These are phyloP conservation scores for Prunus mongolica DNA, from an alignment of 306 rosid genomes.

Conservation along the genomic window DNA sequence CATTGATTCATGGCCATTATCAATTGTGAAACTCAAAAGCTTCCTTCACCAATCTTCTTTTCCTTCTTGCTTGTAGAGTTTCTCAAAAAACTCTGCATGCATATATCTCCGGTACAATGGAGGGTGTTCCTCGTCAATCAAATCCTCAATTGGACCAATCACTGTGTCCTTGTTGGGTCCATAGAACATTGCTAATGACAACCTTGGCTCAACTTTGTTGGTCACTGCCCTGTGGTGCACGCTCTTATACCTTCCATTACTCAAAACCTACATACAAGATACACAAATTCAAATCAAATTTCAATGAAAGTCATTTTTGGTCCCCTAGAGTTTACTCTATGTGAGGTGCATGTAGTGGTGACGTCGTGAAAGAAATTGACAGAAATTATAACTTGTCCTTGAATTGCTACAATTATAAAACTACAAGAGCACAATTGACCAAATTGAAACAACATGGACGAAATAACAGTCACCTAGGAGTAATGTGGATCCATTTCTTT, in stretches of 20 bases:
- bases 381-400: too few species aligned
- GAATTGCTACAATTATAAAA: too few species aligned
- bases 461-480: conserved; percentile 26
- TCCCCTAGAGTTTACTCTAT: too few species aligned
- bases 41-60: conserved; percentile 37
- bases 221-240: conserved; percentile 55
- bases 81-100: conserved; percentile 30
- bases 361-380: too few species aligned
- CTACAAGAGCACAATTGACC: too few species aligned
- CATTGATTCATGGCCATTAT: too few species aligned
- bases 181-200: conserved; percentile 44
- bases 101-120: conserved; percentile 20
- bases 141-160: conserved; percentile 40
- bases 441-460: too few species aligned
- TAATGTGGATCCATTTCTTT: too few species aligned
- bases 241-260: conserved; percentile 54
- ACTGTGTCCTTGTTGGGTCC: conserved; percentile 29
- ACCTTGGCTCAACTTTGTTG: conserved; percentile 26
- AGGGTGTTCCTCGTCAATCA: conserved; percentile 43
- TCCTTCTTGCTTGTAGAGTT: conserved; percentile 41
- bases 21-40: conserved; percentile 23
- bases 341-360: too few species aligned
- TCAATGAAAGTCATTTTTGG: too few species aligned
- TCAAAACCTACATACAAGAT: conserved; percentile 16
- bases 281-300: too few species aligned